Conservation (phyloP, 2,329 filamentous ascomycete species). For the Beauveria bassiana region DNA sequence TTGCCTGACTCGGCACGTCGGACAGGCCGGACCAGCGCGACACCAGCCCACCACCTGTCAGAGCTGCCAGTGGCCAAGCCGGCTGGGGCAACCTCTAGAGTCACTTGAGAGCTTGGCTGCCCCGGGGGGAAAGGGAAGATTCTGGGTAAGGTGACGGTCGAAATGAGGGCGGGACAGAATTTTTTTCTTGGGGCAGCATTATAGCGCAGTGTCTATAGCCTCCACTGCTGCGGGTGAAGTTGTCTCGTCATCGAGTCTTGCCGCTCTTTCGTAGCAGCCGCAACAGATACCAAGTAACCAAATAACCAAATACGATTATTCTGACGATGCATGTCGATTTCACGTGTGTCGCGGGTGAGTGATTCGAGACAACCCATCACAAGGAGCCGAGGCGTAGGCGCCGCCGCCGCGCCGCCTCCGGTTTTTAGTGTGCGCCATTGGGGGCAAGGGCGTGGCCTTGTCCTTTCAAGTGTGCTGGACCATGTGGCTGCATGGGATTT, state of each 20-base stretch:
- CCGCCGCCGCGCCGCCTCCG: neutral
- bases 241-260: too few relatives aligned
- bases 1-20: neutral
- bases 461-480: neutral
- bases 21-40: neutral
- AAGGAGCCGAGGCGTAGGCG: slow-evolving; percentile 9
- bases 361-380: neutral
- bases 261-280: neutral
- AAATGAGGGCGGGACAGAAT: neutral
- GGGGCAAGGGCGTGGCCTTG: neutral
- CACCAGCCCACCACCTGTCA: neutral
- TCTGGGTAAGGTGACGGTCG: slow-evolving; percentile 8
- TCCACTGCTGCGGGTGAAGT: neutral
- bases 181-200: neutral
- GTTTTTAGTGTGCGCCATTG: slow-evolving; percentile 1
- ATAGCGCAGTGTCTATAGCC: slow-evolving; percentile 6
- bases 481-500: neutral
- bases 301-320: too few relatives aligned
- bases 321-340: neutral
- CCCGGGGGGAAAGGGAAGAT: slow-evolving; percentile 7
- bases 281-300: neutral
- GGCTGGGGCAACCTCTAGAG: neutral
- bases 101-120: neutral
- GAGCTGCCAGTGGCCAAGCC: neutral
- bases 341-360: neutral